A percentile compares a stretch with the other conserved stretches of the same genome.
Conservation (phyloP, 495 filamentous ascomycete species). For the Penicillium egyptiacum region DNA sequence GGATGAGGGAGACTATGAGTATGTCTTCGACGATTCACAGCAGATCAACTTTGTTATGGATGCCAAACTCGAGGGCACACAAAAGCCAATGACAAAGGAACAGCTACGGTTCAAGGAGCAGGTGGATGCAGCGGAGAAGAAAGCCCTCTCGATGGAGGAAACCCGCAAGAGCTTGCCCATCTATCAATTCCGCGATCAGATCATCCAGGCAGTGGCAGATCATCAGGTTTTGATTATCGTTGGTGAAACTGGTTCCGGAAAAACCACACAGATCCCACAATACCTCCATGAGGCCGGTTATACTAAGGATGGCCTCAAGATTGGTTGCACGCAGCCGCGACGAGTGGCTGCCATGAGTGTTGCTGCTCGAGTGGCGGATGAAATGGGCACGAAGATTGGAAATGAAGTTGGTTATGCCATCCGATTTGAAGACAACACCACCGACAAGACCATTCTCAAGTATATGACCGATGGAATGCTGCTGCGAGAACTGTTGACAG, state of each 20-base stretch:
- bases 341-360: conserved; percentile 97
- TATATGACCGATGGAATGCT: conserved; percentile 99
- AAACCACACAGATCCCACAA: conserved; percentile 87
- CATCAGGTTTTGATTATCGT: conserved; percentile 85
- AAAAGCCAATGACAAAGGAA: conserved; percentile 69
- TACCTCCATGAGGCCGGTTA: conserved; percentile 87
- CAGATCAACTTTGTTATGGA: conserved; percentile 87
- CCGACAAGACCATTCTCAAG: conserved; percentile 89
- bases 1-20: conserved; percentile 90
- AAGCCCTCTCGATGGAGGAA: conserved; percentile 81
- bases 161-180: conserved; percentile 89
- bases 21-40: conserved; percentile 86
- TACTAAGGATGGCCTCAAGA: conserved; percentile 66
- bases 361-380: conserved; percentile 89
- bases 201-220: conserved; percentile 74
- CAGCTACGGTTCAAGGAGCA: conserved; percentile 75
- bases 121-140: conserved; percentile 84
- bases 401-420: conserved; percentile 95
- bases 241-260: conserved; percentile 85
- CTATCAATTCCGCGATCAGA: conserved; percentile 73
- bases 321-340: conserved; percentile 72
- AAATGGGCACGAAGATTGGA: conserved; percentile 87
- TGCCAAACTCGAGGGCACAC: conserved; percentile 64
- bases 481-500: conserved; percentile 84
- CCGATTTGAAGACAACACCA: conserved; percentile 91